Conservation (phyloP, 345 rosid genomes). For the Camelina laxa region DNA sequence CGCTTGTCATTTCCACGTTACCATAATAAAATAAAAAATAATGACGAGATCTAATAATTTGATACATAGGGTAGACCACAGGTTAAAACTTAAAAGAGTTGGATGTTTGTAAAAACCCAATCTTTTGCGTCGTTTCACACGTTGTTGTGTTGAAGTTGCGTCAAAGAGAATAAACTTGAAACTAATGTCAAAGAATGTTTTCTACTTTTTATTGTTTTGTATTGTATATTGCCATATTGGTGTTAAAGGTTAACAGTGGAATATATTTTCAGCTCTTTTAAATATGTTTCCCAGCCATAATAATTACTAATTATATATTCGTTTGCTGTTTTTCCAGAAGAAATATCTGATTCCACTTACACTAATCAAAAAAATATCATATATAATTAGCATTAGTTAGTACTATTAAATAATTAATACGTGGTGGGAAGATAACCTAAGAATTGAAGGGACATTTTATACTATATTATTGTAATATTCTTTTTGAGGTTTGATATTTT, state of each 20-base stretch:
- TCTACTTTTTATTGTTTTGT: not conserved
- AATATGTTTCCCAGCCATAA: not conserved
- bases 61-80: not conserved
- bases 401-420: not conserved
- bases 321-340: not conserved
- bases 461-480: too few relatives aligned
- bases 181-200: not conserved
- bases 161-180: not conserved
- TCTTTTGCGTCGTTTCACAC: not conserved
- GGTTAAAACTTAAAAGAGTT: not conserved
- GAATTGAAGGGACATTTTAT: not conserved
- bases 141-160: not conserved
- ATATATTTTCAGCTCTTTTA: not conserved
- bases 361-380: constrained; percentile 12
- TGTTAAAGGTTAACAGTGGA: too few relatives aligned
- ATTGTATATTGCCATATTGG: too few relatives aligned
- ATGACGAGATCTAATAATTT: too few relatives aligned
- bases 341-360: constrained; percentile 7
- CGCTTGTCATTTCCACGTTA: too few relatives aligned
- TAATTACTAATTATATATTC: constrained; percentile 6
- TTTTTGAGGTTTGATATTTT: not conserved
- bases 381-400: not conserved
- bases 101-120: not conserved
- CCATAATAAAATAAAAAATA: too few relatives aligned
- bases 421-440: constrained; percentile 21